These are phyloP conservation scores for Pugionium dolabratum DNA, from an alignment of 345 rosid genomes.

Conservation along the genomic window DNA sequence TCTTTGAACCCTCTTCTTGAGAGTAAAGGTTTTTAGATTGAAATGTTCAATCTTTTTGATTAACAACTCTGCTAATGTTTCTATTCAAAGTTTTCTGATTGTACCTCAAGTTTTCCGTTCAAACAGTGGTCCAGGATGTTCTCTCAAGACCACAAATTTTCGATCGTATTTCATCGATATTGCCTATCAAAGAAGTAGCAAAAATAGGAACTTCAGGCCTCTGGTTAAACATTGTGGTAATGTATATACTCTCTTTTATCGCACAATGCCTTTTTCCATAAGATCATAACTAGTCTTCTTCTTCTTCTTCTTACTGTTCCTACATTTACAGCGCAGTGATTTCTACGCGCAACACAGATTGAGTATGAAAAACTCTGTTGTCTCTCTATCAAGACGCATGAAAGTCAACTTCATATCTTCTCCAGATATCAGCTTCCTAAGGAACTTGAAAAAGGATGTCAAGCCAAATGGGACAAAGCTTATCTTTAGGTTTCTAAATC, in stretches of 20 bases:
- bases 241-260: constrained; percentile 15
- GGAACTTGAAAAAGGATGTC: constrained; percentile 43
- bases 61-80: constrained; percentile 15
- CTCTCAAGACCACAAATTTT: constrained; percentile 46
- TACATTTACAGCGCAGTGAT: constrained; percentile 52
- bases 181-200: constrained; percentile 42
- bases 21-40: constrained; percentile 9
- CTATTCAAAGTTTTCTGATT: constrained; percentile 10
- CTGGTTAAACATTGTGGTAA: constrained; percentile 79
- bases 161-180: constrained; percentile 33
- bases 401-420: constrained; percentile 63
- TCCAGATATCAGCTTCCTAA: constrained; percentile 63
- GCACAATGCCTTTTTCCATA: neutral
- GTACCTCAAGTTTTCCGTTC: constrained; percentile 6
- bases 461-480: constrained; percentile 47
- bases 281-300: constrained; percentile 13
- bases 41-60: constrained; percentile 1
- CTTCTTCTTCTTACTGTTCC: constrained; percentile 7
- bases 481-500: constrained; percentile 52
- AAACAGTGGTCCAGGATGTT: constrained; percentile 54
- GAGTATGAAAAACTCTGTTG: constrained; percentile 56
- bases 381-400: constrained; percentile 44
- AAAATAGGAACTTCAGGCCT: constrained; percentile 38
- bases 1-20: constrained; percentile 30
- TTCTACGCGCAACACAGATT: constrained; percentile 59